These are phyloP conservation scores for Tolypocladium amazonense DNA, from an alignment of 2,329 filamentous ascomycete species.

Conservation along the genomic window DNA sequence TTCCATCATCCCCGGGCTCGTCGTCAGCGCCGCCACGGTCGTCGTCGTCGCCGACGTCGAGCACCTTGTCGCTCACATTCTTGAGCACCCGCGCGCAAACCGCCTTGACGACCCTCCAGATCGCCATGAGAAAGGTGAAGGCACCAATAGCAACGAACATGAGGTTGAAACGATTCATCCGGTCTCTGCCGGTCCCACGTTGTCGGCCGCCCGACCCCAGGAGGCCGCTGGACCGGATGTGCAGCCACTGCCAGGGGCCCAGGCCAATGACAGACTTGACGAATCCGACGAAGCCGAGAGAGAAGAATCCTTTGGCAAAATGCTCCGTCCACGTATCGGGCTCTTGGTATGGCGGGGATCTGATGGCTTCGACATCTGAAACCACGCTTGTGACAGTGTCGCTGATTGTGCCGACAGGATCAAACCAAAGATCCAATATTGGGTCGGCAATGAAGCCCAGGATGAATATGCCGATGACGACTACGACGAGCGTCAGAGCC, in stretches of 20 bases:
- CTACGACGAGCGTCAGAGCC: conserved; percentile 58
- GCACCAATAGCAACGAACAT: conserved; percentile 71
- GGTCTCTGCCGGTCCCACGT: conserved; percentile 60
- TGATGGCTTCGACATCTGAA: conserved; percentile 27
- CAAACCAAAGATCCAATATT: conserved; percentile 79
- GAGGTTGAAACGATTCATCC: conserved; percentile 71
- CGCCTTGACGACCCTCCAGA: conserved; percentile 71
- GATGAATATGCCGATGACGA: conserved; percentile 63
- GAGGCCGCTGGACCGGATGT: conserved; percentile 52
- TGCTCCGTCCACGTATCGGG: conserved; percentile 65
- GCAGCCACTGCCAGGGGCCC: conserved; percentile 68
- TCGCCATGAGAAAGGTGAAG: conserved; percentile 68
- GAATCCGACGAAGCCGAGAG: conserved; percentile 76
- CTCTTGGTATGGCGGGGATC: conserved; percentile 32
- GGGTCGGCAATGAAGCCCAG: conserved; percentile 90
- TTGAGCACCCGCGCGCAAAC: conserved; percentile 66
- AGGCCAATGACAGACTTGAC: conserved; percentile 68
- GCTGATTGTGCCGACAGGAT: conserved; percentile 56
- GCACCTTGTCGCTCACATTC: conserved; percentile 65
- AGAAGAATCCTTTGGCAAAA: conserved; percentile 83
- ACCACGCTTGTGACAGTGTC: conserved; percentile 37
- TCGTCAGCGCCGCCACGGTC: conserved; percentile 45
- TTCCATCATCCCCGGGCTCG: conserved; percentile 33
- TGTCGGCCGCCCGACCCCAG: conserved; percentile 36
- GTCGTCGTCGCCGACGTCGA: conserved; percentile 62